Base-by-base conservation (phyloP, 169 alveolate species). In the Cryptosporidium bovis region DNA sequence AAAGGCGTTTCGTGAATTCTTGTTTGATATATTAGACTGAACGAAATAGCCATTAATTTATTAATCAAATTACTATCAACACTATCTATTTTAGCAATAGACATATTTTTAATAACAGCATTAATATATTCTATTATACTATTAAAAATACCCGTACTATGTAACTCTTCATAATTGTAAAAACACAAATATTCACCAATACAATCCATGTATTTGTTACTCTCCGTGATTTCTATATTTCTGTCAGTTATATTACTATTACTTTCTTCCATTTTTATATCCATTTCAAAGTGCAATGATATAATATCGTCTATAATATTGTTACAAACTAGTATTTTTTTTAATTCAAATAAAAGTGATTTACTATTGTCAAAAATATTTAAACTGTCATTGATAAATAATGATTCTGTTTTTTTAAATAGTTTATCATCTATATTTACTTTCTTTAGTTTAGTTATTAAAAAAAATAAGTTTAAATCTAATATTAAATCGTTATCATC, bases 131-230 rank as follows among this genome's bases (percentile, higher is more conserved):
- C 64, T n/a, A 27, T 24, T 20, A 27, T 56, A 24, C 31, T 5
- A 40, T 46, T 40, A 16, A 77, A 62, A 2, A 77, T 62, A 8
- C 27, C 65, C 15, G 64, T 58, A 31, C 33, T 62, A n/a, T 12
- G 12, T 16, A 62, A 62, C 18, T 77, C 71, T 29, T 31, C 50
- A 34, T 48, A 31, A 36, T 24, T 77, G 48, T 62, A 40, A 31
- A 77, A 60, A 40, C 87, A 77, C 4, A 62, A 50, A 62, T 62
- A 77, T 33, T 77, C 87, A 44, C 87, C 87, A 58, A 58, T 29
- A 53, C 15, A 24, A 13, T 77, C 16, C 10, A 62, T 10, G 6
- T n/a, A 53, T 53, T 0, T 40, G 48, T 40, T 40, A 40, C 1
- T 40, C 48, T 40, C 48, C 13, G 64, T 53, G 10, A n/a, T 20